Evolutionary conservation across 2,329 filamentous ascomycete species (phyloP).

Genomic region (Pestalotiopsis sp.): DNA sequence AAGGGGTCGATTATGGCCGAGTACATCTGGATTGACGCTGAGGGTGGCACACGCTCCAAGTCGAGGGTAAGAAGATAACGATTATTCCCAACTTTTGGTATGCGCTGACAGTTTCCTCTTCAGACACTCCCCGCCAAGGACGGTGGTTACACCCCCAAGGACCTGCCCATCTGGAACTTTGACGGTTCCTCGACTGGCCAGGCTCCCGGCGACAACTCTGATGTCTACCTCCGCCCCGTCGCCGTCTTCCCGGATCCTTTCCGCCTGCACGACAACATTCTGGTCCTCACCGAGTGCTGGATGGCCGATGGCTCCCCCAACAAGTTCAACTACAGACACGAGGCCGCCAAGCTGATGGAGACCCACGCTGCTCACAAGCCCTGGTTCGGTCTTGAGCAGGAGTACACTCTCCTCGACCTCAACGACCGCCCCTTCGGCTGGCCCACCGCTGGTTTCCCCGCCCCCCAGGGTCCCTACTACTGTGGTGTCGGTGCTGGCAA

Average conservation of each 20-base stretch:
- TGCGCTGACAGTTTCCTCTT: constrained; percentile 1
- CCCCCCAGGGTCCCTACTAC: constrained; percentile 94
- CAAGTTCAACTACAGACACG: constrained; percentile 98
- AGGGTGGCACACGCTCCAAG: constrained; percentile 87
- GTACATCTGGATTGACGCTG: constrained; percentile 91
- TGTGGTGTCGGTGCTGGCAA: constrained; percentile 97
- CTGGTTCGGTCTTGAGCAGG: constrained; percentile 98
- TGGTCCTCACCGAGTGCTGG: constrained; percentile 95
- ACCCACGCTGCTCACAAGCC: constrained; percentile 79
- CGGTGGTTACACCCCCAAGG: constrained; percentile 47
- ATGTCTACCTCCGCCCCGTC: constrained; percentile 92
- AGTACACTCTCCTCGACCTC: constrained; percentile 91
- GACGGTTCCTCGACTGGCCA: constrained; percentile 87
- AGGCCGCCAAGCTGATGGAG: constrained; percentile 88
- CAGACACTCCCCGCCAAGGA: constrained; percentile 52
- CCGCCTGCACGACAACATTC: constrained; percentile 86
- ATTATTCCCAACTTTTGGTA: background rate
- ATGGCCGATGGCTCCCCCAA: constrained; percentile 93
- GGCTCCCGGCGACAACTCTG: constrained; percentile 89
- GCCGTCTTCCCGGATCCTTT: constrained; percentile 92
- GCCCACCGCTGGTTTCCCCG: constrained; percentile 76
- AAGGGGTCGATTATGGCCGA: constrained; percentile 88
- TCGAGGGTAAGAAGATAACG: constrained; percentile 77
- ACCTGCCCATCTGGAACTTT: constrained; percentile 60
- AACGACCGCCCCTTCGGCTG: constrained; percentile 91